These are phyloP conservation scores for Sclerotinia borealis DNA, from an alignment of 2,329 filamentous ascomycete genomes.

Conservation along the genomic window DNA sequence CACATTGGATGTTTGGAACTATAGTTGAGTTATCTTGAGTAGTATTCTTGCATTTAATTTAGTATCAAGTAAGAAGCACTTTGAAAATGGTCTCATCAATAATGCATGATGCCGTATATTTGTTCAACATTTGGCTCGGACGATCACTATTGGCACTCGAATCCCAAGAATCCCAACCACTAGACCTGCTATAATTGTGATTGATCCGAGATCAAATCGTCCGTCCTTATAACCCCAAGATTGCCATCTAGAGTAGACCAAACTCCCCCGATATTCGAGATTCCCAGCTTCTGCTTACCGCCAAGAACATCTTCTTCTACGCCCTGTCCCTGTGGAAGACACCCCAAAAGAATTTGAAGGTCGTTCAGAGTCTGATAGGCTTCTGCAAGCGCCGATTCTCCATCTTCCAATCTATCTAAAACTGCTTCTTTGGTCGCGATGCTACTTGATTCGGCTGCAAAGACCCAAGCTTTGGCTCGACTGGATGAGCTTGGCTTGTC, in stretches of 20 bases:
- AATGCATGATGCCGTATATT: background rate
- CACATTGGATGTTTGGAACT: background rate
- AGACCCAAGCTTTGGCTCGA: slow-evolving; percentile 51
- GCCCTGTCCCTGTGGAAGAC: slow-evolving; percentile 6
- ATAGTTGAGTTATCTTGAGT: background rate
- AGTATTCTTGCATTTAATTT: too few relatives aligned
- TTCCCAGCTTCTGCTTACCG: background rate
- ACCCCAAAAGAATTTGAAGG: slow-evolving; percentile 44
- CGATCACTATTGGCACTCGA: background rate
- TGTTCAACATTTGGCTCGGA: background rate
- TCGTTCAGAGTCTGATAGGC: slow-evolving; percentile 46
- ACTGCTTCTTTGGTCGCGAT: slow-evolving; percentile 52
- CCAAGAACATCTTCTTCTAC: background rate
- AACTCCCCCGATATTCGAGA: slow-evolving; percentile 18
- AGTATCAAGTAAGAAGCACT: background rate
- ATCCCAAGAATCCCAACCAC: background rate
- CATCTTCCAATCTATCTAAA: slow-evolving; percentile 53
- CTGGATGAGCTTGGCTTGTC: slow-evolving; percentile 38
- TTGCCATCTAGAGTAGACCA: slow-evolving; percentile 31
- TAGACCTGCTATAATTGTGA: background rate
- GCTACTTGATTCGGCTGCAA: slow-evolving; percentile 54
- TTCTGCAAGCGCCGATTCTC: slow-evolving; percentile 49
- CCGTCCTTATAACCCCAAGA: slow-evolving; percentile 28
- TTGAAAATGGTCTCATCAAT: background rate
- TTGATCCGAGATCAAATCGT: slow-evolving; percentile 9